Evolutionary conservation across 2,329 filamentous ascomycete genomes (phyloP).

Genomic region (Ophiostoma quercus): DNA sequence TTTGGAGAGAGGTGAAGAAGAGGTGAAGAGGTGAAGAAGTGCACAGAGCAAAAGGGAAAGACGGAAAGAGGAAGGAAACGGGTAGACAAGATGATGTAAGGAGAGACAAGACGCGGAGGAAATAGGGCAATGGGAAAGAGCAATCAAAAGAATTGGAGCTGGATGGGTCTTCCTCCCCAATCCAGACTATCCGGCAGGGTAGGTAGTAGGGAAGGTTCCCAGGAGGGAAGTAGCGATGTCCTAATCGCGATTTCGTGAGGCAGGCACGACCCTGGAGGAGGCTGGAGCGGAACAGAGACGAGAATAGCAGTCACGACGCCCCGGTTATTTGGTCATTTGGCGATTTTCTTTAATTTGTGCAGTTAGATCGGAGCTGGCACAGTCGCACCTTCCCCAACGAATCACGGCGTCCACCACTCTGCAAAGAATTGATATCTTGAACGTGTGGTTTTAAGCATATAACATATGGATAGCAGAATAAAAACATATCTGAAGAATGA

Average conservation of each 20-base stretch:
- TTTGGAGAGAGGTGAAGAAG: not conserved
- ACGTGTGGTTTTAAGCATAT: not conserved
- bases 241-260: conserved; percentile 11
- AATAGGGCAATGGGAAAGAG: conserved; percentile 14
- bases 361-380: not conserved
- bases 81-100: not conserved
- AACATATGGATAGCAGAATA: too few relatives aligned
- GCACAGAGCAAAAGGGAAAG: not conserved
- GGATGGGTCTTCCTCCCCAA: conserved; percentile 15
- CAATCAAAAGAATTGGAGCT: conserved; percentile 18
- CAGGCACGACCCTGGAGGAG: conserved; percentile 6
- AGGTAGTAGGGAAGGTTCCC: not conserved
- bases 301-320: not conserved
- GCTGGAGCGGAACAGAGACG: conserved; percentile 5
- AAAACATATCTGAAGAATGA: not conserved
- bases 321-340: not conserved
- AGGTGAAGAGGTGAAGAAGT: not conserved
- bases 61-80: not conserved
- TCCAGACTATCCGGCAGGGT: conserved; percentile 13
- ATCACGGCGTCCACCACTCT: not conserved
- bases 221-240: not conserved
- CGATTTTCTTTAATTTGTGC: not conserved
- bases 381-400: conserved; percentile 4
- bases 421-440: not conserved
- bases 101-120: conserved; percentile 8